Evolutionary conservation across 805 yeast species (phyloP).

Genomic region (Pichia deserticola): DNA sequence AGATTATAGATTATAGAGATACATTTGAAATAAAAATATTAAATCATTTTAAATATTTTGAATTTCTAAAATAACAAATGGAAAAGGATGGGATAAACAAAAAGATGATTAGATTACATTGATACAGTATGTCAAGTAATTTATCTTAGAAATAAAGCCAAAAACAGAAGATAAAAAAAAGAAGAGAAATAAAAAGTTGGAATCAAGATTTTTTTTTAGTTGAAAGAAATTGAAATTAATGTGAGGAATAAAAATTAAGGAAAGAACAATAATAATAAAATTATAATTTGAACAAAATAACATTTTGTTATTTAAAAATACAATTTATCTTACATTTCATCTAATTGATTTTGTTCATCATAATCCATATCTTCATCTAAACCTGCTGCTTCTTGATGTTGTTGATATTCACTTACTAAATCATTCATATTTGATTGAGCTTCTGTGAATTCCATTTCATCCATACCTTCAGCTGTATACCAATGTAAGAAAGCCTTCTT

Average conservation of each 20-base stretch:
- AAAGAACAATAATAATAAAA: background rate
- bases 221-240: no score
- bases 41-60: background rate
- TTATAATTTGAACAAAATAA: background rate
- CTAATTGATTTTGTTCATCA: constrained; percentile 19
- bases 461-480: constrained; percentile 96
- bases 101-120: no score
- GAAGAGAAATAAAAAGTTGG: no score
- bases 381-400: constrained; percentile 76
- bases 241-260: background rate
- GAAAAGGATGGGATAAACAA: background rate
- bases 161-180: constrained; percentile 1
- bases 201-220: no score
- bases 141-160: background rate
- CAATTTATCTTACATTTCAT: constrained; percentile 1
- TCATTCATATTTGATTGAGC: constrained; percentile 90
- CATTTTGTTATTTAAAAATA: no score
- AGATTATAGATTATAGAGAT: constrained; percentile 8
- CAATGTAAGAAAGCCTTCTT: constrained; percentile 94
- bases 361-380: constrained; percentile 71
- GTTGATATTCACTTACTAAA: constrained; percentile 83
- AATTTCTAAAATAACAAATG: background rate
- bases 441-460: constrained; percentile 87
- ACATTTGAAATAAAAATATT: background rate
- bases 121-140: no score